Percentiles rank a stretch among this genome's conserved stretches.
Conservation (phyloP, 208 protist genomes). For the Trypanosoma boissoni region DNA sequence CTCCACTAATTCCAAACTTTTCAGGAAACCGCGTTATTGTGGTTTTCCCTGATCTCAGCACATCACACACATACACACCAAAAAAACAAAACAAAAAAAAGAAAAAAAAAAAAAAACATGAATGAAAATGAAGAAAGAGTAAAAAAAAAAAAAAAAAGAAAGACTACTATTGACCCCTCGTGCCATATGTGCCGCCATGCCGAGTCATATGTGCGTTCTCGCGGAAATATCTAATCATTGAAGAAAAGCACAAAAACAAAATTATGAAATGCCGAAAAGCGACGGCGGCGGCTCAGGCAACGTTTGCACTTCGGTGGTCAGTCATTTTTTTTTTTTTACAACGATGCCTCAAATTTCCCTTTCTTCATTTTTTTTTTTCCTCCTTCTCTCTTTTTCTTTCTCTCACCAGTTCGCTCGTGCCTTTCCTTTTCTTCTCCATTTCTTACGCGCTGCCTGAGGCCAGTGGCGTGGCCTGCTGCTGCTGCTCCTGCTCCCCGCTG, state of each 20-base stretch:
- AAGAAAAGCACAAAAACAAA: too few relatives aligned
- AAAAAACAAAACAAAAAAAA: conserved; percentile 17
- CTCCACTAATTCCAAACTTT: too few relatives aligned
- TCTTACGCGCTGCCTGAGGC: background rate
- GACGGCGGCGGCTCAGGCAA: too few relatives aligned
- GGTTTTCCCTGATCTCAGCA: too few relatives aligned
- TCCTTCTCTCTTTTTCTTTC: background rate
- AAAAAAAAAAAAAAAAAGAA: background rate
- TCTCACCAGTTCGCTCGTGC: background rate
- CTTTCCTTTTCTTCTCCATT: background rate
- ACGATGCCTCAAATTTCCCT: background rate
- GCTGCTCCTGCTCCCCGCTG: conserved; percentile 27
- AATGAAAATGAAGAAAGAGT: background rate
- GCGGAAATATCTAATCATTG: too few relatives aligned
- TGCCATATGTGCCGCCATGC: too few relatives aligned
- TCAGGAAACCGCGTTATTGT: too few relatives aligned
- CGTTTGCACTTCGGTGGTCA: background rate
- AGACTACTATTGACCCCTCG: too few relatives aligned
- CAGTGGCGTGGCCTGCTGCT: too few relatives aligned
- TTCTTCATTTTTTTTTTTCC: conserved; percentile 3
- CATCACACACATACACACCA: conserved; percentile 1
- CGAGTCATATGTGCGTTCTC: conserved; percentile 7
- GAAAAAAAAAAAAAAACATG: background rate
- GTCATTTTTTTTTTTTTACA: conserved; percentile 8
- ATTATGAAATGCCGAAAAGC: too few relatives aligned